Conservation (phyloP, 768 basidiomycete genomes). For the Suillus variegatus region DNA sequence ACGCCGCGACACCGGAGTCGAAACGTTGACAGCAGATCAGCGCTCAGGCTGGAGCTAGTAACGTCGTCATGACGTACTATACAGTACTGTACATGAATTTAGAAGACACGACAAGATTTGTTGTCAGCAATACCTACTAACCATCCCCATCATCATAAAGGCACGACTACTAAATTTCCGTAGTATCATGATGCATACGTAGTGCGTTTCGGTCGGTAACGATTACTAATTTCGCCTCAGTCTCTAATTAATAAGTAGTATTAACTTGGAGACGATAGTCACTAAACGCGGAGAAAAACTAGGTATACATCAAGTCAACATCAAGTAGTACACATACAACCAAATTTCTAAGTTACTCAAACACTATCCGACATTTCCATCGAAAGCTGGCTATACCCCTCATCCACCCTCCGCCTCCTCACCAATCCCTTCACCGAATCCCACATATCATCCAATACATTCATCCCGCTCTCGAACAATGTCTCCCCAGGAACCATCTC, state of each 20-base stretch:
- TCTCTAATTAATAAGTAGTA: neutral
- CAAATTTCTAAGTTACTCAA: constrained; percentile 10
- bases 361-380: constrained; percentile 58
- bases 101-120: too few species aligned
- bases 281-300: neutral
- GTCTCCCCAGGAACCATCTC: constrained; percentile 41
- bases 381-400: constrained; percentile 71
- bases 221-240: neutral
- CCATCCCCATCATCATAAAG: too few species aligned
- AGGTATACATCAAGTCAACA: neutral
- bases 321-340: neutral
- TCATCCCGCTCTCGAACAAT: constrained; percentile 40
- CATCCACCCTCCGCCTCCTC: constrained; percentile 39
- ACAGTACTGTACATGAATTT: too few species aligned
- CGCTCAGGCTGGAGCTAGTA: too few species aligned
- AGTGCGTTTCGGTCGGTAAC: neutral
- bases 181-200: too few species aligned
- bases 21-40: too few species aligned
- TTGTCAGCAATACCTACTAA: too few species aligned
- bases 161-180: too few species aligned
- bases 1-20: too few species aligned
- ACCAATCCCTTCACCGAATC: constrained; percentile 42
- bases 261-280: neutral
- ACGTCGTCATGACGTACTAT: too few species aligned
- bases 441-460: constrained; percentile 50